phyloP scores from a whole-genome alignment of 768 basidiomycete species.

The Xerocomellus chrysenteron region DNA sequence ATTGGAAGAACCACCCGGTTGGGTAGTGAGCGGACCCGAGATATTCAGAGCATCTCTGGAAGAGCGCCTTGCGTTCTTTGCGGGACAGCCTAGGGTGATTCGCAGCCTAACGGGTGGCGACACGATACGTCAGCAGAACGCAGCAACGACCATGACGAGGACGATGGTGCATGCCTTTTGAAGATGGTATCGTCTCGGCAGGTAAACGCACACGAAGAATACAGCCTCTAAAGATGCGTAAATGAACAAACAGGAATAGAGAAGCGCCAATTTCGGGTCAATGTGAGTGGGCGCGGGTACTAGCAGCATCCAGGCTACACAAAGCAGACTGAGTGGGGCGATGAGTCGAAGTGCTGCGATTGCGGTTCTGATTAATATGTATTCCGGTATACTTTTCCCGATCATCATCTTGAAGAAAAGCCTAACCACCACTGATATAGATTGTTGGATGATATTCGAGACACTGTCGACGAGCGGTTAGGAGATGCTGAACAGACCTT shows the following conservation, averaged over 20 bases:
- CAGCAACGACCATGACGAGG: background rate
- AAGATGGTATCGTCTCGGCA: constrained; percentile 44
- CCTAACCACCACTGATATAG: background rate
- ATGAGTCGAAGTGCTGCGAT: constrained; percentile 49
- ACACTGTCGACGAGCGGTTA: background rate
- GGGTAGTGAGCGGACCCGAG: constrained; percentile 28
- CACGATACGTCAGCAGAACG: background rate
- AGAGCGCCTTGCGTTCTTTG: constrained; percentile 45
- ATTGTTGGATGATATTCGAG: too few relatives aligned
- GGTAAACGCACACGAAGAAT: constrained; percentile 51
- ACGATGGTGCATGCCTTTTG: constrained; percentile 39
- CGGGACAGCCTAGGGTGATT: constrained; percentile 39
- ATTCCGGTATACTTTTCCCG: constrained; percentile 49
- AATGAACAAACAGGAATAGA: constrained; percentile 19
- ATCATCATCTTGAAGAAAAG: constrained; percentile 37
- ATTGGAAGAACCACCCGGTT: constrained; percentile 54
- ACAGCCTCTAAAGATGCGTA: constrained; percentile 43
- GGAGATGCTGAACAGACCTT: background rate
- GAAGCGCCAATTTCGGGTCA: background rate
- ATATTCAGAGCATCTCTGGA: constrained; percentile 43
- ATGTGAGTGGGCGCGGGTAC: background rate
- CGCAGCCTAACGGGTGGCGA: constrained; percentile 29
- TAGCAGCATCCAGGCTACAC: constrained; percentile 28
- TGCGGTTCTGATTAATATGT: constrained; percentile 48
- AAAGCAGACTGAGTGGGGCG: constrained; percentile 48